Base-by-base conservation (phyloP, 1,284 basidiomycete genomes). In the Ustilago hordei region DNA sequence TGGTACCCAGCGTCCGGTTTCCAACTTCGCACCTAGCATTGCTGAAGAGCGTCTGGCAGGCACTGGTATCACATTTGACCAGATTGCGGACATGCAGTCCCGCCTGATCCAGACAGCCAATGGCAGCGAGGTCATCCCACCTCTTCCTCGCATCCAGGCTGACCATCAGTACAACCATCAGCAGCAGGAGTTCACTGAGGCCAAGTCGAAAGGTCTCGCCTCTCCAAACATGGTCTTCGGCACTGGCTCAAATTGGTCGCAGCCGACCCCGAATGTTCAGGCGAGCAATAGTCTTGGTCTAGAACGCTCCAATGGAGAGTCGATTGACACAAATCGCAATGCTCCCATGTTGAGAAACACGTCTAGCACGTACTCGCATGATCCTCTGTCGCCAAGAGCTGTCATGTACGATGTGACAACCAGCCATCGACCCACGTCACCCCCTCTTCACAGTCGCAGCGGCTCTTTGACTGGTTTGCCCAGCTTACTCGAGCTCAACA, bases 401-500 rank as follows among this genome's bases (percentile, higher is more conserved):
- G 82, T 83, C 39, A 78, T 80, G 81, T 83, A 83, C 69, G 82
- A 83, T 41, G 82, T 83, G 35, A 83, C 82, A 11, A 72, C 75
- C 12, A 81, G 79, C 38, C 82, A 83, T 52, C 73, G 82, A 9
- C 82, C 82, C 17, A 82, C 77, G 1, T 83, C 82, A 12, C 81
- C 81, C 4, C 69, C 81, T 7, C 58, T 78, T 19, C 69, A 75
- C 41, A 66, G 69, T 12, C 66, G 67, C 34, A 73, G 65, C 19
- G 64, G 64, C 6, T 72, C 76, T 34, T 55, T 72, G 23, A 78
- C 45, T 36, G 74, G 68, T 15, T 64, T 83, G 35, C 82, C 82
- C 1, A 76, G 70, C 41, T 63, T 83, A 31, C 60, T 71, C n/a
- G 81, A 83, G 54, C 60, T 79, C 8, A 72, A 68, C 31, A 58